A percentile compares a stretch with the other conserved stretches of the same genome.
Evolutionary conservation across 2,329 filamentous ascomycete species (phyloP).

Genomic region (Paracamarosporium sp.): DNA sequence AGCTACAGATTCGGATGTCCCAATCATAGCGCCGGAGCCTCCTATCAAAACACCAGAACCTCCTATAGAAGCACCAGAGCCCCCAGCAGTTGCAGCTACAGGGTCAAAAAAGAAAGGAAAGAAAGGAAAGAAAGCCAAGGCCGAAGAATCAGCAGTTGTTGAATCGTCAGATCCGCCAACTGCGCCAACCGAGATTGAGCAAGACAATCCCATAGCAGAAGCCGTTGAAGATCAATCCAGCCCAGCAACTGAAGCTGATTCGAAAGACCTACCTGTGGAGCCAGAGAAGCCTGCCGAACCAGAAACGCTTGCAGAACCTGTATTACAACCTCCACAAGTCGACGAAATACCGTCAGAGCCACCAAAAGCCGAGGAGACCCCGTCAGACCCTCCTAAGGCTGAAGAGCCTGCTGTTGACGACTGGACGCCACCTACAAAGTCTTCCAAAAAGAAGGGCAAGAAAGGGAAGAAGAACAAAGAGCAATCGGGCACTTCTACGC

Average conservation of each 20-base stretch:
- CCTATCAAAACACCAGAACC: not conserved
- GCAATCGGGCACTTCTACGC: not conserved
- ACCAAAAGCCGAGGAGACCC: slow-evolving; percentile 3
- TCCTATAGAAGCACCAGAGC: not conserved
- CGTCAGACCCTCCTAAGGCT: slow-evolving; percentile 13
- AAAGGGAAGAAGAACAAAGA: slow-evolving; percentile 7
- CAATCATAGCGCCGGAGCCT: not conserved
- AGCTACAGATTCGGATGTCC: not conserved
- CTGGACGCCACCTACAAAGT: slow-evolving; percentile 1
- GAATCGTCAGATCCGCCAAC: not conserved
- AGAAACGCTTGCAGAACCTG: not conserved
- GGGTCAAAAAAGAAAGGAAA: not conserved
- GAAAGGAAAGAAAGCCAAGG: not conserved
- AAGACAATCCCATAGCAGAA: slow-evolving; percentile 1
- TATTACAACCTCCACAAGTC: slow-evolving; percentile 9
- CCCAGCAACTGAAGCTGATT: not conserved
- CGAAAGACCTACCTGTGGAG: slow-evolving; percentile 9
- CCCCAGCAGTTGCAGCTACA: not conserved
- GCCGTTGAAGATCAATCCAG: not conserved
- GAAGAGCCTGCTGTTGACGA: slow-evolving; percentile 16
- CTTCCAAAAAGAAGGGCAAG: slow-evolving; percentile 7
- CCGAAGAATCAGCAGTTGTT: not conserved
- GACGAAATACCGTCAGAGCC: not conserved
- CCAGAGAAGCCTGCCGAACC: not conserved
- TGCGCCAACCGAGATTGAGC: not conserved